Evolutionary conservation across 345 rosid species (phyloP), one percentile per base, ranked within the genome.

Genomic region (Populus euphratica): DNA sequence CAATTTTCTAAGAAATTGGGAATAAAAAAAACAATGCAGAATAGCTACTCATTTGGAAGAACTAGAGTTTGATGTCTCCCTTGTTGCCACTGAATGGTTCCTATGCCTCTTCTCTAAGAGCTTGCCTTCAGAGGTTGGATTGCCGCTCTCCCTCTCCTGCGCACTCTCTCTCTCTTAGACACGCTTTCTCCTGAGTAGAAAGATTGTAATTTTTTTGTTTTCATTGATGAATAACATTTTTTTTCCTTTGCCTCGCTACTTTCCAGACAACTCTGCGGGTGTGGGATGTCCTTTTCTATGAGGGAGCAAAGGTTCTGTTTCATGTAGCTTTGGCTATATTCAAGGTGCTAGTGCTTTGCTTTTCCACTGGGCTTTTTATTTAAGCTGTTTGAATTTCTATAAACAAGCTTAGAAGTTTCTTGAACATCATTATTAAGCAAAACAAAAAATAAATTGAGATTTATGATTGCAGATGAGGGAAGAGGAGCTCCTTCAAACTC

Each of bases 41-140:
- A 87, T 96, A 80, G 91, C 98, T 77, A 49, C 89, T 77, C 99
- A 94, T 83, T 88, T 96, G 85, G 99, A 96, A 77, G 91, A 84
- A 74, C 79, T 92, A 86, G 97, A 91, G 76, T 96, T 96, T 82
- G 98, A 96, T 81, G 98, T 94, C 69, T 90, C 99, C 77, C 99
- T 96, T 70, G 99, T 96, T 80, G 91, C 99, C 79, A 92, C 99
- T 0, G 98, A 96, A 86, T 96, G 99, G 99, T 96, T 96, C 83
- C 88, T 96, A 36, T 96, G 99, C 85, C 98, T 96, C 78, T 96
- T 96, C 85, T 92, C 99, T 5, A 96, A 96, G 85, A 96, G 98
- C 88, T 84, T 96, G 86, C 99, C 99, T 70, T 96, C 99, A 2
- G 99, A 96, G 98, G 99, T 96, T 79, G 56, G 80, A 47, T 78